These are phyloP conservation scores for Solanum chacoense DNA, from an alignment of 305 asterid genomes.

Conservation along the genomic window DNA sequence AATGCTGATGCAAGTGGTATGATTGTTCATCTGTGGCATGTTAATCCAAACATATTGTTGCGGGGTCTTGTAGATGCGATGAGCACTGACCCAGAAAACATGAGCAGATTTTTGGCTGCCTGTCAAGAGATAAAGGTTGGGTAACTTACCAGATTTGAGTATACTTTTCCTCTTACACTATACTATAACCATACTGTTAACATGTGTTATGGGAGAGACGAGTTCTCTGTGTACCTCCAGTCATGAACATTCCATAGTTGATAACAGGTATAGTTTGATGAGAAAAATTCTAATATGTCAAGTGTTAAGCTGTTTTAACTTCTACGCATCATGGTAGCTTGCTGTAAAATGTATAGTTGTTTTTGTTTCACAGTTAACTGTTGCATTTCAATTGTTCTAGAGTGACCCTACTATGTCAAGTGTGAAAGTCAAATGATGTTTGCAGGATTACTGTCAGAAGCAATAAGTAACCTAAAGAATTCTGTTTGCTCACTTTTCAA, in stretches of 20 bases:
- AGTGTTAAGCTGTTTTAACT: not conserved
- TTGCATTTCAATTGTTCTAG: not conserved
- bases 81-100: not conserved
- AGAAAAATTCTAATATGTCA: not conserved
- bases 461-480: not conserved
- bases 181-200: not conserved
- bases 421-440: not conserved
- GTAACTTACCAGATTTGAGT: not conserved
- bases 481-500: not conserved
- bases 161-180: not conserved
- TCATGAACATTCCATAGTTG: not conserved
- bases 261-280: not conserved
- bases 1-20: slow-evolving; percentile 30
- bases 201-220: not conserved
- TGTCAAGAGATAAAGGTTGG: slow-evolving; percentile 75
- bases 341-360: not conserved
- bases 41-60: slow-evolving; percentile 48
- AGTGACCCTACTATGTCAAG: not conserved
- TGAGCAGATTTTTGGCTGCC: not conserved
- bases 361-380: not conserved
- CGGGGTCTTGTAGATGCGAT: not conserved
- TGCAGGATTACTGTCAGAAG: not conserved
- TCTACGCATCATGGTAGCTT: not conserved
- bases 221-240: not conserved
- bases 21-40: slow-evolving; percentile 56